Evolutionary conservation across 352 stramenopile genomes (phyloP).

Genomic region (Globisporangium middletonii): DNA sequence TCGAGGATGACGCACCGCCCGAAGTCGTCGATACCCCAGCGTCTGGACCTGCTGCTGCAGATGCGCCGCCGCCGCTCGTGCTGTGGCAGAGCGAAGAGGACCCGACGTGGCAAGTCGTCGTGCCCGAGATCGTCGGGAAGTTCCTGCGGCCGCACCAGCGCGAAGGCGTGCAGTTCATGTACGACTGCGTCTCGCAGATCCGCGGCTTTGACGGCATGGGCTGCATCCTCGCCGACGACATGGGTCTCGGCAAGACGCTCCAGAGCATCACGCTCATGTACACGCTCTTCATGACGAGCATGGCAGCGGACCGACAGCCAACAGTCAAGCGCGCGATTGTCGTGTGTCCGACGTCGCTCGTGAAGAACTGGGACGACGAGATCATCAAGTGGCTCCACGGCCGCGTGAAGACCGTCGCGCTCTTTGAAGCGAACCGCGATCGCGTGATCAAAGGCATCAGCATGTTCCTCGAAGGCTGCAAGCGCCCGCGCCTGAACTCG

Average conservation of each 20-base stretch:
- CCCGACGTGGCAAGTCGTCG: slow-evolving; percentile 56
- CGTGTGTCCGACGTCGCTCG: slow-evolving; percentile 79
- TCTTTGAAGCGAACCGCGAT: slow-evolving; percentile 79
- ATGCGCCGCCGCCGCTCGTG: slow-evolving; percentile 62
- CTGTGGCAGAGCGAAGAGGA: slow-evolving; percentile 76
- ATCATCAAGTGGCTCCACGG: slow-evolving; percentile 87
- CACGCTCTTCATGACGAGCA: slow-evolving; percentile 70
- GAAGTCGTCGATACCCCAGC: slow-evolving; percentile 17
- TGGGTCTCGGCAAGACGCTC: slow-evolving; percentile 84
- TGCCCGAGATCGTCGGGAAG: slow-evolving; percentile 91
- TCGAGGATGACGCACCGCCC: slow-evolving; percentile 19
- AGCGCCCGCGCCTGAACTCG: slow-evolving; percentile 39
- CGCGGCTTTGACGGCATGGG: slow-evolving; percentile 75
- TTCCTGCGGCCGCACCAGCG: slow-evolving; percentile 94
- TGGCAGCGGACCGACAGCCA: slow-evolving; percentile 38
- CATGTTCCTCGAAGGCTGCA: slow-evolving; percentile 79
- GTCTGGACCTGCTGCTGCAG: slow-evolving; percentile 13
- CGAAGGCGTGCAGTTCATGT: slow-evolving; percentile 97
- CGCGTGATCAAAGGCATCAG: slow-evolving; percentile 80
- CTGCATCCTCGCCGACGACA: slow-evolving; percentile 86
- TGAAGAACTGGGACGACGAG: slow-evolving; percentile 90
- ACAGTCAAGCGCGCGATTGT: slow-evolving; percentile 73
- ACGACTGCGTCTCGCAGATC: slow-evolving; percentile 89
- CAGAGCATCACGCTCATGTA: slow-evolving; percentile 88
- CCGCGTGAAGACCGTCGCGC: slow-evolving; percentile 73